Percentiles rank a stretch among this genome's conserved stretches.
These are phyloP conservation scores for Barnettozyma siamensis DNA, from an alignment of 805 yeast genomes.

Conservation along the genomic window DNA sequence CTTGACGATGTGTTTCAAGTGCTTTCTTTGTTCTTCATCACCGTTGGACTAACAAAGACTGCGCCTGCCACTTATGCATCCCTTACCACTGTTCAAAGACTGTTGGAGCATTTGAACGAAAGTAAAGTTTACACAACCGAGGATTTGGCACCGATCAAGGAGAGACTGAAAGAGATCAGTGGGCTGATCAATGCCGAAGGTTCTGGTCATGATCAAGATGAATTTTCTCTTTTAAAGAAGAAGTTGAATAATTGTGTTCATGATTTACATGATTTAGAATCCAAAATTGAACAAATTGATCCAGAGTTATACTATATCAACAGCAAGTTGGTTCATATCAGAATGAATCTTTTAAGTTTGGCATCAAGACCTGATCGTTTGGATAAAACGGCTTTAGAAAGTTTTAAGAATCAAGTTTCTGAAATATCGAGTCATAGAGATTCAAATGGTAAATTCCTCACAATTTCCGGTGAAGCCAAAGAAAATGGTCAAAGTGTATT, in stretches of 20 bases:
- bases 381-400: conserved; percentile 27
- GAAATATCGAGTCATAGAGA: conserved; percentile 46
- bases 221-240: conserved; percentile 52
- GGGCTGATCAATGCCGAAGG: conserved; percentile 40
- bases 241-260: conserved; percentile 61
- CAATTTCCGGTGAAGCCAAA: conserved; percentile 30
- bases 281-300: conserved; percentile 47
- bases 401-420: conserved; percentile 33
- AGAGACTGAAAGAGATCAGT: conserved; percentile 64
- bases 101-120: conserved; percentile 77
- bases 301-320: conserved; percentile 39
- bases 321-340: conserved; percentile 55
- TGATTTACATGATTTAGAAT: conserved; percentile 52
- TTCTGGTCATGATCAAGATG: conserved; percentile 34
- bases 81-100: conserved; percentile 75
- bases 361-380: conserved; percentile 35
- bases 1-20: conserved; percentile 89
- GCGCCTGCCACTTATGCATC: conserved; percentile 96
- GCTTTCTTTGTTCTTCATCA: conserved; percentile 77
- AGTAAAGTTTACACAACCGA: conserved; percentile 77
- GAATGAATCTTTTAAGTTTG: conserved; percentile 54
- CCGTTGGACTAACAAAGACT: conserved; percentile 84
- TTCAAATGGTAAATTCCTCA: conserved; percentile 47
- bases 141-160: conserved; percentile 74
- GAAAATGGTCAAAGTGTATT: conserved; percentile 43